Conservation (phyloP, 257 asterid genomes). For the Mitragyna speciosa region DNA sequence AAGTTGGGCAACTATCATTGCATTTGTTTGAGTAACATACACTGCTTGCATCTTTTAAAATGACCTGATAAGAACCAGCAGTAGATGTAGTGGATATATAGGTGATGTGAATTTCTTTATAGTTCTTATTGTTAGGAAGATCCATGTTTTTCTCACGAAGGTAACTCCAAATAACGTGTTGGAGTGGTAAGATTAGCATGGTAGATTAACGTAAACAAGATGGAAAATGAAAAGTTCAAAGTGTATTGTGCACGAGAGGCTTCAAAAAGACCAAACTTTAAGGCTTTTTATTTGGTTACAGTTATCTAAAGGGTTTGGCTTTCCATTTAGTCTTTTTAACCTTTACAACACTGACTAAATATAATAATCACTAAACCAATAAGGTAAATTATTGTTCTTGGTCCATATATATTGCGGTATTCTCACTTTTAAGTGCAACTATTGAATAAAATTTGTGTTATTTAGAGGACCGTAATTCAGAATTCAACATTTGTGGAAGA, state of each 20-base stretch:
- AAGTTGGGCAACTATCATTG: not conserved
- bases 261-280: not conserved
- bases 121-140: not conserved
- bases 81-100: not conserved
- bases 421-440: not conserved
- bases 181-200: constrained; percentile 18
- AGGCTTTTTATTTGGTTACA: not conserved
- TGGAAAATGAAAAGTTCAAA: not conserved
- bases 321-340: not conserved
- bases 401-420: not conserved
- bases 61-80: not conserved
- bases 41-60: constrained; percentile 6
- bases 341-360: not conserved
- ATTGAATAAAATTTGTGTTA: too few species aligned
- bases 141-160: constrained; percentile 23
- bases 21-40: not conserved
- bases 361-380: not conserved
- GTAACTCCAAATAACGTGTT: constrained; percentile 3
- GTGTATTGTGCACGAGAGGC: not conserved
- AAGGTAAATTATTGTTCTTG: too few species aligned
- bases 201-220: constrained; percentile 10
- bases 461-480: too few species aligned
- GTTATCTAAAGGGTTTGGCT: not conserved
- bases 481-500: not conserved
- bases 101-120: not conserved